Percentiles rank a stretch among this genome's conserved stretches.
Conservation (phyloP, 2,329 filamentous ascomycete species). For the Diaporthe vexans region DNA sequence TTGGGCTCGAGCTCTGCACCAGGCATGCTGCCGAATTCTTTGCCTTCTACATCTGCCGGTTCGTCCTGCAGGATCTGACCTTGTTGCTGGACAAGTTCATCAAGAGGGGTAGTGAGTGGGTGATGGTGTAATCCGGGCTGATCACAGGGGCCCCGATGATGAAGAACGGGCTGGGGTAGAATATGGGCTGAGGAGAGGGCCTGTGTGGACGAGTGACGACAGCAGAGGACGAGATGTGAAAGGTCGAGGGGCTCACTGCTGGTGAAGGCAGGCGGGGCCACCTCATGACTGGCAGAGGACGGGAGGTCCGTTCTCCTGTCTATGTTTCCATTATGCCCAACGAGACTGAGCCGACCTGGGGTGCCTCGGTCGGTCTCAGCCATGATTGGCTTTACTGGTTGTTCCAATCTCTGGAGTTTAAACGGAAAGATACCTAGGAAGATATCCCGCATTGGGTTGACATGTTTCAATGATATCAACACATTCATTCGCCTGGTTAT, state of each 20-base stretch:
- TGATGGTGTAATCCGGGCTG: constrained; percentile 57
- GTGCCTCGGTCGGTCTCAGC: background rate
- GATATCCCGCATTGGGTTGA: constrained; percentile 39
- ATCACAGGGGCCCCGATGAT: background rate
- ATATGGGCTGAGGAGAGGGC: background rate
- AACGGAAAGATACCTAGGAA: constrained; percentile 38
- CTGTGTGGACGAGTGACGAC: background rate
- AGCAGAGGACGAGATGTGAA: background rate
- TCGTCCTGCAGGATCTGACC: constrained; percentile 88
- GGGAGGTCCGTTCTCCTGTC: background rate
- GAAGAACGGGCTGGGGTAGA: background rate
- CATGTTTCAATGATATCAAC: constrained; percentile 32
- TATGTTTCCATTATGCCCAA: background rate
- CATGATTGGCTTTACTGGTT: background rate
- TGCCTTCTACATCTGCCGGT: constrained; percentile 95
- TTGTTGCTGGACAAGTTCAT: constrained; percentile 95
- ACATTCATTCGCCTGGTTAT: constrained; percentile 2
- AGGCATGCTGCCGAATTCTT: constrained; percentile 98
- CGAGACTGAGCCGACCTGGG: background rate
- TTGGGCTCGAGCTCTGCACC: constrained; percentile 93
- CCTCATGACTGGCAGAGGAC: background rate
- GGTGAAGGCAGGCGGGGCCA: background rate
- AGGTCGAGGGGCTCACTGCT: background rate
- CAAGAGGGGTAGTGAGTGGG: constrained; percentile 97
- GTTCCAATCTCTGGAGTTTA: constrained; percentile 28